Evolutionary conservation across 2,329 filamentous ascomycete species (phyloP).

Genomic region (Immersiporthe knoxdaviesiana): DNA sequence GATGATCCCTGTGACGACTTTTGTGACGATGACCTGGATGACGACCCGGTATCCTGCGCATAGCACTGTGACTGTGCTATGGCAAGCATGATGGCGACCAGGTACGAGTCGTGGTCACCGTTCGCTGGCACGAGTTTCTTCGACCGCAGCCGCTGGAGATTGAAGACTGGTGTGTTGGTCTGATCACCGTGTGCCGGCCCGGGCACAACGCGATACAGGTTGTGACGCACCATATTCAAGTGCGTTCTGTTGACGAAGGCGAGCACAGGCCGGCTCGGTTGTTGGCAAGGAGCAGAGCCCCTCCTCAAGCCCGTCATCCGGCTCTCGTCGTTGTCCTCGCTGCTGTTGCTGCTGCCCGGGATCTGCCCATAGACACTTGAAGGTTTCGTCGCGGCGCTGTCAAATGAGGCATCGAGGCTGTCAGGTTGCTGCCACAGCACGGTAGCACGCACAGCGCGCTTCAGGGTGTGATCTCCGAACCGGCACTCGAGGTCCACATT

Average conservation of each 20-base stretch:
- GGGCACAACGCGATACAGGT: constrained; percentile 50
- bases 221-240: constrained; percentile 49
- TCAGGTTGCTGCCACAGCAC: constrained; percentile 52
- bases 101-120: constrained; percentile 54
- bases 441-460: constrained; percentile 51
- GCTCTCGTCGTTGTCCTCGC: constrained; percentile 30
- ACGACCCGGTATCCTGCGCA: constrained; percentile 25
- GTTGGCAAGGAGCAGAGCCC: constrained; percentile 17
- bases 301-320: constrained; percentile 31
- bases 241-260: constrained; percentile 55
- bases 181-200: constrained; percentile 43
- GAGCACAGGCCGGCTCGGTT: constrained; percentile 40
- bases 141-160: constrained; percentile 51
- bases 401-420: constrained; percentile 38
- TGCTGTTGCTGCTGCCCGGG: constrained; percentile 32
- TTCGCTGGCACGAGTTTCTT: constrained; percentile 53
- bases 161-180: constrained; percentile 51
- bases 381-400: constrained; percentile 40
- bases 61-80: constrained; percentile 63
- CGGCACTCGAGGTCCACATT: constrained; percentile 51
- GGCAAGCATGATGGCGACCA: constrained; percentile 56
- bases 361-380: constrained; percentile 39
- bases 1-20: constrained; percentile 32
- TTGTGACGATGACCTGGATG: constrained; percentile 32
- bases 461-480: constrained; percentile 52